These are phyloP conservation scores for Crassisporium funariophilum DNA, from an alignment of 768 basidiomycete species.

Conservation along the genomic window DNA sequence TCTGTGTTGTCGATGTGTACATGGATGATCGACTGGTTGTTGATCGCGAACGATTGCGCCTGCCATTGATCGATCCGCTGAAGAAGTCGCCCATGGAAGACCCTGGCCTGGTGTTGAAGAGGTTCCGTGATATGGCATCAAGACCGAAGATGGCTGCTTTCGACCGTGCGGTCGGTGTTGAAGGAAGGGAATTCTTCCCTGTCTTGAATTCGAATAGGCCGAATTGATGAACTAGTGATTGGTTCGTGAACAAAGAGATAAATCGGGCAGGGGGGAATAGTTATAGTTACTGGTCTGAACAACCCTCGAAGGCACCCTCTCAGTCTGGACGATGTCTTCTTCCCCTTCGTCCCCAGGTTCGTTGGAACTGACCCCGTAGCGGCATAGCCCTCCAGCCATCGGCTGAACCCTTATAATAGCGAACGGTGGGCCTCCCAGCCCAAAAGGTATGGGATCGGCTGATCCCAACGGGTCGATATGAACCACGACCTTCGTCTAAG, in stretches of 20 bases:
- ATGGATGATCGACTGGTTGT: slow-evolving; percentile 71
- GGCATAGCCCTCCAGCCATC: slow-evolving; percentile 79
- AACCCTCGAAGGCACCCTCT: slow-evolving; percentile 71
- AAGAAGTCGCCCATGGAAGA: slow-evolving; percentile 76
- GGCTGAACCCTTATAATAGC: slow-evolving; percentile 84
- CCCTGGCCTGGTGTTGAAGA: slow-evolving; percentile 75
- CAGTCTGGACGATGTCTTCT: slow-evolving; percentile 82
- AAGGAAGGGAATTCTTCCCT: slow-evolving; percentile 70
- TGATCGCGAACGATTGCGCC: slow-evolving; percentile 61
- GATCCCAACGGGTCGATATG: slow-evolving; percentile 79
- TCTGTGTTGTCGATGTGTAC: slow-evolving; percentile 71
- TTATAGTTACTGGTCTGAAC: slow-evolving; percentile 83
- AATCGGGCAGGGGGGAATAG: background rate
- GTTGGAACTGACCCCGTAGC: slow-evolving; percentile 75
- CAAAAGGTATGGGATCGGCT: slow-evolving; percentile 80
- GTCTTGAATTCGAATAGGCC: slow-evolving; percentile 89
- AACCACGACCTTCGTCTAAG: slow-evolving; percentile 83
- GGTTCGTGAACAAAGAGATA: background rate
- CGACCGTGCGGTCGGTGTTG: slow-evolving; percentile 80
- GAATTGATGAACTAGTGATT: slow-evolving; percentile 73
- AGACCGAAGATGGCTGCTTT: slow-evolving; percentile 87
- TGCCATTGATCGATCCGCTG: slow-evolving; percentile 67
- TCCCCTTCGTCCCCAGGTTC: slow-evolving; percentile 74
- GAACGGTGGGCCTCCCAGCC: slow-evolving; percentile 67
- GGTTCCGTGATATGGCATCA: slow-evolving; percentile 86